Conservation (phyloP, 441 rosid genomes). For the Erysimum pusillum region DNA sequence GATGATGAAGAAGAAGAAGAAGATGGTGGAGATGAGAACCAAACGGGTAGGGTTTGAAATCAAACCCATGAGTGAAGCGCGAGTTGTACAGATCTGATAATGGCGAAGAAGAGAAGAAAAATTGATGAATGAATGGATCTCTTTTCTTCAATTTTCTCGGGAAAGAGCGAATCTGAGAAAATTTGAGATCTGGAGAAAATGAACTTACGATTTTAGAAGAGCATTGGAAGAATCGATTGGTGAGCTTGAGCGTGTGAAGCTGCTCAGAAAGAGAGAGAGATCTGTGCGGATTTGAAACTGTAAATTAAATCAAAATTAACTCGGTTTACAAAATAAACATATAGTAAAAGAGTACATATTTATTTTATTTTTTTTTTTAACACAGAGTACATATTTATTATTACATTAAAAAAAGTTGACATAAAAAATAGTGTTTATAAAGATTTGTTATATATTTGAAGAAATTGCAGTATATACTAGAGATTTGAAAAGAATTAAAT, state of each 20-base stretch:
- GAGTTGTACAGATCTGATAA: slow-evolving; percentile 17
- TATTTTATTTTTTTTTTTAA: too few relatives aligned
- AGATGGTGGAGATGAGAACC: slow-evolving; percentile 44
- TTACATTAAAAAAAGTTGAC: too few relatives aligned
- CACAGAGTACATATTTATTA: too few relatives aligned
- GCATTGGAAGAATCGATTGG: slow-evolving; percentile 32
- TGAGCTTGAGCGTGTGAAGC: slow-evolving; percentile 31
- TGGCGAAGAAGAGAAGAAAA: slow-evolving; percentile 27
- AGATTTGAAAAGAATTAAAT: too few relatives aligned
- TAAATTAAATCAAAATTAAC: neutral
- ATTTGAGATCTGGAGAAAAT: slow-evolving; percentile 26
- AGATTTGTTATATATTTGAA: too few relatives aligned
- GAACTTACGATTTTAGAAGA: slow-evolving; percentile 7
- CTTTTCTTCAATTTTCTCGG: slow-evolving; percentile 17
- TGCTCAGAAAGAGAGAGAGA: slow-evolving; percentile 34
- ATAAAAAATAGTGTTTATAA: too few relatives aligned
- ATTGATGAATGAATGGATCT: slow-evolving; percentile 17
- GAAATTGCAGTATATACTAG: too few relatives aligned
- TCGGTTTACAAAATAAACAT: neutral
- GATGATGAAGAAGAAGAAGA: slow-evolving; percentile 45
- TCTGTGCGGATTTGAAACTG: slow-evolving; percentile 30
- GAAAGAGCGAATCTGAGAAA: slow-evolving; percentile 38
- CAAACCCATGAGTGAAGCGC: slow-evolving; percentile 59
- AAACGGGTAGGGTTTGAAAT: slow-evolving; percentile 46
- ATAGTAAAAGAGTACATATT: too few relatives aligned